Percentiles rank a stretch among this genome's conserved stretches.
These are phyloP conservation scores for Coniella vitis DNA, from an alignment of 2,329 filamentous ascomycete genomes.

Conservation along the genomic window DNA sequence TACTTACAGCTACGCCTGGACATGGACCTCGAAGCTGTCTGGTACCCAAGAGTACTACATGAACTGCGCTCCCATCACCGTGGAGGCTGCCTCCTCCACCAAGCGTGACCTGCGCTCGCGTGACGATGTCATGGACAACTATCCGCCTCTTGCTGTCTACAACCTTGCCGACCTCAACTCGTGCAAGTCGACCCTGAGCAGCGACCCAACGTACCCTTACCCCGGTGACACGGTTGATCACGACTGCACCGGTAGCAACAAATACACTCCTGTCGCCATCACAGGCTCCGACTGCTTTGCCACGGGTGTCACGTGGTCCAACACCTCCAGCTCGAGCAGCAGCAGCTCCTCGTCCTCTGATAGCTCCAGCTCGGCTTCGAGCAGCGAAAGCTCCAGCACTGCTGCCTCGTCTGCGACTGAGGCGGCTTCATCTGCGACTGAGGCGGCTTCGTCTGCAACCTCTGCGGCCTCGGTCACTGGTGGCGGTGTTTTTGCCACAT, in stretches of 20 bases:
- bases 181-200: slow-evolving; percentile 51
- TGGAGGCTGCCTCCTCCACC: slow-evolving; percentile 36
- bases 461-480: not conserved
- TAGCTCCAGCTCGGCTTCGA: no score
- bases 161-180: slow-evolving; percentile 59
- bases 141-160: slow-evolving; percentile 59
- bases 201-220: slow-evolving; percentile 58
- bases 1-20: slow-evolving; percentile 79
- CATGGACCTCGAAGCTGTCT: slow-evolving; percentile 71
- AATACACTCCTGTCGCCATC: slow-evolving; percentile 4
- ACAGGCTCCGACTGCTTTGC: slow-evolving; percentile 13
- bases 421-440: not conserved
- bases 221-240: slow-evolving; percentile 49
- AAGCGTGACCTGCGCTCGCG: slow-evolving; percentile 15
- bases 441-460: not conserved
- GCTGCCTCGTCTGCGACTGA: slow-evolving; percentile 16
- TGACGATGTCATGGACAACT: slow-evolving; percentile 27
- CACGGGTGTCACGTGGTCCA: slow-evolving; percentile 10
- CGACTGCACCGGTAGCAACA: slow-evolving; percentile 6
- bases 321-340: slow-evolving; percentile 24
- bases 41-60: slow-evolving; percentile 97
- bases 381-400: slow-evolving; percentile 22
- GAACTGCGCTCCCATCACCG: slow-evolving; percentile 77
- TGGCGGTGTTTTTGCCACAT: slow-evolving; percentile 2
- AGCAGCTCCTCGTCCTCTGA: slow-evolving; percentile 20